Base-by-base conservation (phyloP, 163 green algal genomes). In the Coccomyxa subellipsoidea region DNA sequence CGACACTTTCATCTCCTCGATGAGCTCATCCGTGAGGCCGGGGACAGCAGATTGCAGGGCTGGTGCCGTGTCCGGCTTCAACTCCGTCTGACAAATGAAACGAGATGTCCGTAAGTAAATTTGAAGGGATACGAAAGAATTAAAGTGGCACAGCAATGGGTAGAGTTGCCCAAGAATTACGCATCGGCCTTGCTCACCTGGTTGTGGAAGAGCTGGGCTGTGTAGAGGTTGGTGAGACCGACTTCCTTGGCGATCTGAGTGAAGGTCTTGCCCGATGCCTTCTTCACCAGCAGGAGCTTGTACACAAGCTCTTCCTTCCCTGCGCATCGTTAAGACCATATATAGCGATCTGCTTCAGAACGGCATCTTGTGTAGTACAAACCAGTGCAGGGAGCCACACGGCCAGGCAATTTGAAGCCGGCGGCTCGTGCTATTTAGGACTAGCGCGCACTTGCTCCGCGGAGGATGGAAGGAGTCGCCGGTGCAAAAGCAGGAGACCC, bases 181-280 rank as follows among this genome's bases (percentile, higher is more conserved):
- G n/a, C n/a, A n/a, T n/a, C n/a, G n/a, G n/a, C n/a, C n/a, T n/a
- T n/a, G n/a, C 73, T 39, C 76, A 89, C 89, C 88, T 94, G 91
- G 69, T 91, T 88, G 85, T 89, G 84, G 70, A 94, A 94, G 7
- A 94, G 90, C 85, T 94, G 90, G 2, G 87, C 85, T 18, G 88
- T 90, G 86, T 91, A 92, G 1, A 84, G 80, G 69, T 92, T 92
- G 7, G 88, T 91, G 6, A 91, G 81, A 1, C 90, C 89, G 10
- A 90, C 27, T 39, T 90, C 87, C 0, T 85, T 79, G 0, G 87
- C 85, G 32, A 94, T 92, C 79, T 94, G 83, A 27, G 82, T 89
- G 75, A 90, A 94, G 38, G 82, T 90, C 79, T 94, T 94, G 70
- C 91, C 90, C 29, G 76, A 85, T 0, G 84, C 85, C 39, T 89